phyloP scores from a whole-genome alignment of 2,329 filamentous ascomycete genomes.

The Chrysosporium keratinophilum region DNA sequence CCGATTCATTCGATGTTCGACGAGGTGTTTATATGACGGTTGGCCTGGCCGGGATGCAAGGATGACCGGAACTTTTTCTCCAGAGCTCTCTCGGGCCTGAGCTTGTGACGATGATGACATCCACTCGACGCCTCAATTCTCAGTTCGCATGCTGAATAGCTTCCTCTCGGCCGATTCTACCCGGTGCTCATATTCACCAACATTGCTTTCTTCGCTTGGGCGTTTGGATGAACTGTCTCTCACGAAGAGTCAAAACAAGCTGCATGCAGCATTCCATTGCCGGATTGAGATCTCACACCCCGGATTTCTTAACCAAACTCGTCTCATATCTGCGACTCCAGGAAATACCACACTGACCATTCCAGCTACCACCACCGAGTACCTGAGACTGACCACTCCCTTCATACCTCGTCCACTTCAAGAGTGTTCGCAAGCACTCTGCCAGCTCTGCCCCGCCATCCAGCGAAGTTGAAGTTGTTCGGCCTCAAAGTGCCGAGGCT shows the following conservation, averaged over 20 bases:
- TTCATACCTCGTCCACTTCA: too few species aligned
- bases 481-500: not conserved
- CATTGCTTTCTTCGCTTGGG: too few species aligned
- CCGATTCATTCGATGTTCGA: not conserved
- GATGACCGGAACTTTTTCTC: not conserved
- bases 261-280: not conserved
- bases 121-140: not conserved
- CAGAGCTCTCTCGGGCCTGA: not conserved
- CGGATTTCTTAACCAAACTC: not conserved
- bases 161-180: slow-evolving; percentile 10
- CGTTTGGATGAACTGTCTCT: too few species aligned
- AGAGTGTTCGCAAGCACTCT: too few species aligned
- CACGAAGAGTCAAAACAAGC: too few species aligned
- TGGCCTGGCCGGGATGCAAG: not conserved
- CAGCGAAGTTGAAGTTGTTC: not conserved
- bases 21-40: too few species aligned
- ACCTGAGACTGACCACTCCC: not conserved
- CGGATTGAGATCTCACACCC: not conserved
- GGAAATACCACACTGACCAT: not conserved
- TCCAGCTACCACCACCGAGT: too few species aligned
- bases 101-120: slow-evolving; percentile 10
- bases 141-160: not conserved
- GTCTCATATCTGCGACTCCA: not conserved
- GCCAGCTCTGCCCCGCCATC: not conserved
- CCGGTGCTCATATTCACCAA: not conserved